These are phyloP conservation scores for Boletellus deceptivus DNA, from an alignment of 1,284 basidiomycete genomes.

Conservation along the genomic window DNA sequence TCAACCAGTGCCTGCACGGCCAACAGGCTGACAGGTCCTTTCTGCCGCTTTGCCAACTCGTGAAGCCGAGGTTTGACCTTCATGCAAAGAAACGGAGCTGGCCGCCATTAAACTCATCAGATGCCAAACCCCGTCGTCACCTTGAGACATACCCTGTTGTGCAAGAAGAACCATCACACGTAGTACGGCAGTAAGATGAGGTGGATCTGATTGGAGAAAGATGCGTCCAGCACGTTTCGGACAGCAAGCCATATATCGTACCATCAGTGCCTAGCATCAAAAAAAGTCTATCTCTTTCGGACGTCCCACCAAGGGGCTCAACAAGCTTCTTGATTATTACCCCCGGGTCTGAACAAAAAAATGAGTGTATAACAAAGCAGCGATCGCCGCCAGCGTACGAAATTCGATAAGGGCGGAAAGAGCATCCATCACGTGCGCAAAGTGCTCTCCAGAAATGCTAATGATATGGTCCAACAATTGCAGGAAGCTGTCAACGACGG, in stretches of 20 bases:
- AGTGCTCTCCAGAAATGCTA: conserved; percentile 9
- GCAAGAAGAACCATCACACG: conserved; percentile 7
- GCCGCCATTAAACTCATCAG: not conserved
- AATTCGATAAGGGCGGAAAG: conserved; percentile 13
- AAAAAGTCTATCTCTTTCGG: conserved; percentile 6
- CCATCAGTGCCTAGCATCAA: conserved; percentile 11
- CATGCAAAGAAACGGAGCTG: conserved; percentile 10
- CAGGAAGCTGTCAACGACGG: conserved; percentile 11
- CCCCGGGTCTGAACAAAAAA: conserved; percentile 4
- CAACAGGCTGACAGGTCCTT: conserved; percentile 9
- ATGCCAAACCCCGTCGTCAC: not conserved
- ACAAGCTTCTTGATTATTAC: conserved; percentile 8
- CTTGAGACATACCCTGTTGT: conserved; percentile 3
- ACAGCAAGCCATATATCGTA: not conserved
- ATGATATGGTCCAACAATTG: conserved; percentile 9
- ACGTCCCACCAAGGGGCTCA: not conserved
- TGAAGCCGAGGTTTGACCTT: conserved; percentile 10
- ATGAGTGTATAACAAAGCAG: not conserved
- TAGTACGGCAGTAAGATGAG: conserved; percentile 7
- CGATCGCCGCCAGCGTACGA: not conserved
- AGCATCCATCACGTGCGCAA: conserved; percentile 16
- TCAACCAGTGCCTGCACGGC: conserved; percentile 16
- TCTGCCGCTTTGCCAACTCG: conserved; percentile 7
- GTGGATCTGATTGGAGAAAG: conserved; percentile 1
- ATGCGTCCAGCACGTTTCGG: not conserved